Conservation (phyloP, 2,329 filamentous ascomycete genomes). For the Gliomastix tumulicola region DNA sequence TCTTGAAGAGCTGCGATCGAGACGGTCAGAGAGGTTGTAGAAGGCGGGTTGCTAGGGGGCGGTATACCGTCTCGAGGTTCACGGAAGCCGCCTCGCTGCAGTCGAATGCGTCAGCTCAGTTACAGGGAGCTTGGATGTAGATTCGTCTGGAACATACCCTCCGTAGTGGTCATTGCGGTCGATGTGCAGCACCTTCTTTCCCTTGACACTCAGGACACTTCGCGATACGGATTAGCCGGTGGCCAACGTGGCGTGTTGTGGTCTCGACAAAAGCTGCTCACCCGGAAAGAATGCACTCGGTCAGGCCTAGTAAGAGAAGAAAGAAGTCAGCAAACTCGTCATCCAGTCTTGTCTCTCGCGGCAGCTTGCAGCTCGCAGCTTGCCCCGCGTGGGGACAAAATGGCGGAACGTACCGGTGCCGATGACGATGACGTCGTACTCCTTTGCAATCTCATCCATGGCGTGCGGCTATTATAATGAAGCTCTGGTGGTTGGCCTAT, state of each 20-base stretch:
- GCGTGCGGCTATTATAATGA: too few relatives aligned
- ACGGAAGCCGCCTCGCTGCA: conserved; percentile 81
- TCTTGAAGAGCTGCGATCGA: conserved; percentile 76
- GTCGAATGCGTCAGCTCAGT: not conserved
- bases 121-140: not conserved
- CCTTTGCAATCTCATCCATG: conserved; percentile 97
- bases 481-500: too few relatives aligned
- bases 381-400: conserved; percentile 3
- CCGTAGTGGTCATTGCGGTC: conserved; percentile 98
- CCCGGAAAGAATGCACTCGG: conserved; percentile 98
- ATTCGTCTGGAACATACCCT: conserved; percentile 76
- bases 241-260: not conserved
- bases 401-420: conserved; percentile 71
- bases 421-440: conserved; percentile 98
- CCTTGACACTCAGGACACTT: conserved; percentile 94
- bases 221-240: conserved; percentile 3
- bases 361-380: too few relatives aligned
- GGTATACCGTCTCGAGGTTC: conserved; percentile 81
- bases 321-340: conserved; percentile 15
- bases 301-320: conserved; percentile 65
- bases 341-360: too few relatives aligned
- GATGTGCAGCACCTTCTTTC: conserved; percentile 98
- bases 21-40: conserved; percentile 7
- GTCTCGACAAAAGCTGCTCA: conserved; percentile 35
- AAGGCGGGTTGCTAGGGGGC: conserved; percentile 4